Evolutionary conservation across 1,139 yeast species (phyloP).

Genomic region (Yamadazyma siamensis): DNA sequence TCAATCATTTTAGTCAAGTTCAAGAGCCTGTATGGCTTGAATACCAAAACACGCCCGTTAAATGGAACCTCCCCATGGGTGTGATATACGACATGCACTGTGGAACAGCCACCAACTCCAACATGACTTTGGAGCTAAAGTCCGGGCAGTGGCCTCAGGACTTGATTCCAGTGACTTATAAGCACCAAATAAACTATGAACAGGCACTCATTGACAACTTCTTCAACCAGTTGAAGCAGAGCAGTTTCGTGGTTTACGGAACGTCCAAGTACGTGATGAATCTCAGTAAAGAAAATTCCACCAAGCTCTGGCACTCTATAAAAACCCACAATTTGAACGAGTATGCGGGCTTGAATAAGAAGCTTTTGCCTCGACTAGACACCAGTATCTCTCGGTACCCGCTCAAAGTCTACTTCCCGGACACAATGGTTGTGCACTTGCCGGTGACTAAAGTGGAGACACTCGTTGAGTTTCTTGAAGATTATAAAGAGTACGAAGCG

Average conservation of each 20-base stretch:
- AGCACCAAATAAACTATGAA: slow-evolving; percentile 21
- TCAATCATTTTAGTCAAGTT: slow-evolving; percentile 27
- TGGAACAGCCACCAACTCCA: no score
- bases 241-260: slow-evolving; percentile 70
- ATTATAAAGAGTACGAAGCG: slow-evolving; percentile 5
- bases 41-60: slow-evolving; percentile 57
- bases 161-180: slow-evolving; percentile 39
- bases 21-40: slow-evolving; percentile 59
- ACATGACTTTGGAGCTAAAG: no score
- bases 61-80: slow-evolving; percentile 83
- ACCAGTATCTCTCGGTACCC: slow-evolving; percentile 45
- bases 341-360: slow-evolving; percentile 19
- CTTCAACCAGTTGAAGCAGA: slow-evolving; percentile 77
- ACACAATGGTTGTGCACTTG: slow-evolving; percentile 44
- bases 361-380: slow-evolving; percentile 35
- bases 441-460: slow-evolving; percentile 37
- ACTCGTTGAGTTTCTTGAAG: slow-evolving; percentile 31
- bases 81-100: slow-evolving; percentile 63
- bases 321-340: slow-evolving; percentile 25
- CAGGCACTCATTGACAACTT: slow-evolving; percentile 48
- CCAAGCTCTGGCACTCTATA: slow-evolving; percentile 54
- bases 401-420: slow-evolving; percentile 53
- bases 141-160: slow-evolving; percentile 6
- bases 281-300: slow-evolving; percentile 59
- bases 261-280: slow-evolving; percentile 73